Evolutionary conservation across 2,329 filamentous ascomycete genomes (phyloP).

Genomic region (Arthrobotrys iridis): DNA sequence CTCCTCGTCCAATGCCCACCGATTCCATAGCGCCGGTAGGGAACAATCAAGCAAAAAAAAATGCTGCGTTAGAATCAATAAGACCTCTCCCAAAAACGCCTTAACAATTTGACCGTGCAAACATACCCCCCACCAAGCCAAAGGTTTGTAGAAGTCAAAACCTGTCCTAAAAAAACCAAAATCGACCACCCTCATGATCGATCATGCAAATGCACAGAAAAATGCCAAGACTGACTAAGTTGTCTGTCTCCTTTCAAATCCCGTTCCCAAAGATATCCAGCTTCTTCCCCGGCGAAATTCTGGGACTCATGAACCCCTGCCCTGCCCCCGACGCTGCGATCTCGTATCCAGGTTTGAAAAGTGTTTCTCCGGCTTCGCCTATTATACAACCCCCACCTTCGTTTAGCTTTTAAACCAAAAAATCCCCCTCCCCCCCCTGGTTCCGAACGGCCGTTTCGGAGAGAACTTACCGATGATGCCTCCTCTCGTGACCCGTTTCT

Average conservation of each 20-base stretch:
- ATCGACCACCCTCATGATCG: neutral
- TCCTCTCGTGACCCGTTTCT: conserved; percentile 13
- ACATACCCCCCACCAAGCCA: too few species aligned
- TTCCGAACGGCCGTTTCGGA: too few species aligned
- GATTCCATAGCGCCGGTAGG: too few species aligned
- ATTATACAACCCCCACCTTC: too few species aligned
- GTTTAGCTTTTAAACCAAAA: neutral
- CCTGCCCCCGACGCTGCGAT: neutral
- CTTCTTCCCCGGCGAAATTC: conserved; percentile 26
- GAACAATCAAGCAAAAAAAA: too few species aligned
- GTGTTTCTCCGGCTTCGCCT: conserved; percentile 10
- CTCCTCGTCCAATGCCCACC: too few species aligned
- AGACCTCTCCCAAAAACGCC: too few species aligned
- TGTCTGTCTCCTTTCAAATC: neutral
- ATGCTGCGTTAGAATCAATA: too few species aligned
- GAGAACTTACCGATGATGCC: conserved; percentile 2
- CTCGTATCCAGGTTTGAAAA: conserved; percentile 50
- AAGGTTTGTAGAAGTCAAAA: too few species aligned
- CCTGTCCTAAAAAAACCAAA: neutral
- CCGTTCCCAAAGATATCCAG: neutral
- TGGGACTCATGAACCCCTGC: conserved; percentile 29
- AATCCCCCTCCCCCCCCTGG: too few species aligned
- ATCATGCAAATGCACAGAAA: neutral
- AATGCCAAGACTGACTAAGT: neutral
- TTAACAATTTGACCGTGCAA: too few species aligned